Conservation (phyloP, 495 filamentous ascomycete genomes). For the Tricharina praecox region DNA sequence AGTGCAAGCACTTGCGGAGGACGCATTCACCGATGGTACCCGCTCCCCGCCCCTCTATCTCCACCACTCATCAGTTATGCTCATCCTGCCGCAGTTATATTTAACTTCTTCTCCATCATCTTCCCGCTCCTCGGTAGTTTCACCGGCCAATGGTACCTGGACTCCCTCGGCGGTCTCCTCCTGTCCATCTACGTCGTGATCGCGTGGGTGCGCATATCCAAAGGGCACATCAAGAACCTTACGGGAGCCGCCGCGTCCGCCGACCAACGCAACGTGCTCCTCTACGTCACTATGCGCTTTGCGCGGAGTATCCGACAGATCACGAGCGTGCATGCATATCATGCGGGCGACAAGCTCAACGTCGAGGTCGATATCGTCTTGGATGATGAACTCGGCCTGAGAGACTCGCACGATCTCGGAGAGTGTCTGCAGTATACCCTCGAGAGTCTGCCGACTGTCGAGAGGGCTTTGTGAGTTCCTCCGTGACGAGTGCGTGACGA, state of each 20-base stretch:
- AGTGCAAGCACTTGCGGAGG: conserved; percentile 65
- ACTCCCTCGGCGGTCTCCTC: conserved; percentile 65
- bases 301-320: conserved; percentile 77
- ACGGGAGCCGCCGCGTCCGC: conserved; percentile 65
- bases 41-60: conserved; percentile 15
- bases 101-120: conserved; percentile 80
- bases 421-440: conserved; percentile 83
- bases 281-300: conserved; percentile 90
- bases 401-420: conserved; percentile 76
- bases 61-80: conserved; percentile 29
- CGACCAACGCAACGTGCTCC: conserved; percentile 64
- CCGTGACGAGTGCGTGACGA: background rate
- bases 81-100: conserved; percentile 47
- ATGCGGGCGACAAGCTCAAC: conserved; percentile 75
- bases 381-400: conserved; percentile 57
- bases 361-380: conserved; percentile 65
- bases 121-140: conserved; percentile 72
- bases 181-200: conserved; percentile 68
- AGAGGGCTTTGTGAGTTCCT: conserved; percentile 34
- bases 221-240: conserved; percentile 65
- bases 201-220: conserved; percentile 64
- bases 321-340: conserved; percentile 75
- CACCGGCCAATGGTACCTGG: conserved; percentile 65
- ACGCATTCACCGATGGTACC: conserved; percentile 40
- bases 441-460: conserved; percentile 65